Evolutionary conservation across 345 rosid genomes (phyloP), one percentile per base, ranked within the genome.

Genomic region (Psidium friedrichsthalianum): DNA sequence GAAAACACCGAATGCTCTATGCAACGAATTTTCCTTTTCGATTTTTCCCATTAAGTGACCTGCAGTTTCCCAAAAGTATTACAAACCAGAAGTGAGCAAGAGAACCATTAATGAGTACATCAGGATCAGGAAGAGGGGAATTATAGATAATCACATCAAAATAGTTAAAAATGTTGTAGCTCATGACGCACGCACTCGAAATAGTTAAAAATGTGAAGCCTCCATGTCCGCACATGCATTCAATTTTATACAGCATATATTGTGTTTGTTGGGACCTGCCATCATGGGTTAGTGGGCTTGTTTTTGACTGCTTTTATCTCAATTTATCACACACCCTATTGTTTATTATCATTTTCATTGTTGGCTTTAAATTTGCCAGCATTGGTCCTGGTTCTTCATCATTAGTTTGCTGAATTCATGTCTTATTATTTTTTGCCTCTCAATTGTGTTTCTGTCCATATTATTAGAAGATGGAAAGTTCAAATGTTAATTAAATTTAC

Each of bases 41-140:
- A 97, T 94, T 86, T 97, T 96, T 90, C 96, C 98, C 99, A 95
- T 93, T 88, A 97, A 87, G 91, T 97, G 99, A 91, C 99, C 98
- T 97, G 93, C 89, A 88, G 57, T 87, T 86, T 84, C 56, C 76
- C 49, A 52, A 80, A 86, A 49, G 42, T 36, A 49, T 56, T 76
- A 83, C 53, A n/a, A 84, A 56, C 9, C 58, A n/a, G 13, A 56
- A 51, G 52, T 51, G 16, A 3, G 57, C 32, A 49, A 69, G 25
- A 82, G 83, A 86, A 56, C 14, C 27, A 22, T 69, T 49, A 40
- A 83, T 14, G 54, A 82, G 47, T 29, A 74, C 12, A 36, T 22
- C 11, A 11, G 8, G 81, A 36, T 22, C 11, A 11, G 8, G 81
- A 13, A 78, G 82, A 29, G 32, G 42, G 84, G 44, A 74, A 64